These are phyloP conservation scores for Dactylellina sp. DNA, from an alignment of 2,329 filamentous ascomycete genomes.

Conservation along the genomic window DNA sequence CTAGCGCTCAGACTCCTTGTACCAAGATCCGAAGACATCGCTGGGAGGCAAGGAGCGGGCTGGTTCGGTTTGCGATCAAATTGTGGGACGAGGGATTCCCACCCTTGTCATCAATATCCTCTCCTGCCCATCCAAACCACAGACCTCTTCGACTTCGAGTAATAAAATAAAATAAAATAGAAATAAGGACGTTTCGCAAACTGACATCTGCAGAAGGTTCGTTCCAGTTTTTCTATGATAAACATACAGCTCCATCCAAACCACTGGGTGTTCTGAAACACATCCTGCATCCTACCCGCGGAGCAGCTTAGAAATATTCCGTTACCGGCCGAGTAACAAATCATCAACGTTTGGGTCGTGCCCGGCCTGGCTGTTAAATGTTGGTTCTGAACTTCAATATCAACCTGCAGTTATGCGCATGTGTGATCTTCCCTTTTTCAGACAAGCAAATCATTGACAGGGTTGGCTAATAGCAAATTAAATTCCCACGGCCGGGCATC, in stretches of 20 bases:
- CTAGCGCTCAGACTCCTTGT: slow-evolving; percentile 46
- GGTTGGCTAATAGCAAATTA: slow-evolving; percentile 24
- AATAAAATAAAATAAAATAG: no score
- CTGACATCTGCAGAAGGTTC: background rate
- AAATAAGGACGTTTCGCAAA: background rate
- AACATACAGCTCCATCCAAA: slow-evolving; percentile 10
- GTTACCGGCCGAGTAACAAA: slow-evolving; percentile 34
- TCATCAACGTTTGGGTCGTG: background rate
- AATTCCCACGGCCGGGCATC: background rate
- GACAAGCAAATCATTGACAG: slow-evolving; percentile 30
- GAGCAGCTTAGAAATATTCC: slow-evolving; percentile 50
- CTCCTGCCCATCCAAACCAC: slow-evolving; percentile 55
- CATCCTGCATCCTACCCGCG: slow-evolving; percentile 55
- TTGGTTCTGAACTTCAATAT: slow-evolving; percentile 23
- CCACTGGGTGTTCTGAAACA: slow-evolving; percentile 46
- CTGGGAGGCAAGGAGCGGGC: slow-evolving; percentile 25
- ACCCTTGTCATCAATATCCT: slow-evolving; percentile 43
- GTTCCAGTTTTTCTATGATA: background rate
- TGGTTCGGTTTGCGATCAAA: slow-evolving; percentile 35
- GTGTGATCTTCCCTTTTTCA: slow-evolving; percentile 41
- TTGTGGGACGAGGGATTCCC: slow-evolving; percentile 25
- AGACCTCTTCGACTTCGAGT: slow-evolving; percentile 32
- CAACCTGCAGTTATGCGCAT: slow-evolving; percentile 27
- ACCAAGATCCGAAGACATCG: slow-evolving; percentile 57
- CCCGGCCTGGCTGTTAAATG: background rate